Evolutionary conservation across 805 yeast genomes (phyloP).

Genomic region (Kurtzmaniella cleridarum): DNA sequence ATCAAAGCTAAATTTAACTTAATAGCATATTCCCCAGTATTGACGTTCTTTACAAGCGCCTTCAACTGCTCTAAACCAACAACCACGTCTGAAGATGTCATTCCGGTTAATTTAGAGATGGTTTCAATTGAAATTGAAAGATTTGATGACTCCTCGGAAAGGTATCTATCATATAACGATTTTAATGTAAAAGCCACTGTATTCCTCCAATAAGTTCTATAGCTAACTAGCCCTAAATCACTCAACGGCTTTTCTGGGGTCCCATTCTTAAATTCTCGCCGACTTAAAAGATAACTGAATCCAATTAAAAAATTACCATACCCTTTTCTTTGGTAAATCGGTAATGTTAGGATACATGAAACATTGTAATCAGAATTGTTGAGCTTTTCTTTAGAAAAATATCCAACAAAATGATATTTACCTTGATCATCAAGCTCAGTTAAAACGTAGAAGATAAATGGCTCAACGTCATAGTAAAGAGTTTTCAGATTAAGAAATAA

Average conservation of each 20-base stretch:
- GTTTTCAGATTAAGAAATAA: slow-evolving; percentile 87
- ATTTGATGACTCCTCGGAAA: slow-evolving; percentile 1
- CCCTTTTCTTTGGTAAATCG: slow-evolving; percentile 81
- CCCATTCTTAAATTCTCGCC: slow-evolving; percentile 73
- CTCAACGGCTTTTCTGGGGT: slow-evolving; percentile 95
- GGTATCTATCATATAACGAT: slow-evolving; percentile 17
- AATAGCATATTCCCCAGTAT: slow-evolving; percentile 46
- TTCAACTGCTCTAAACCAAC: slow-evolving; percentile 78
- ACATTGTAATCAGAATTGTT: slow-evolving; percentile 75
- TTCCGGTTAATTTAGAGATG: slow-evolving; percentile 69
- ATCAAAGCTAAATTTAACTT: slow-evolving; percentile 44
- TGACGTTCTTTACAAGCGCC: slow-evolving; percentile 47
- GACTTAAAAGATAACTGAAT: slow-evolving; percentile 76
- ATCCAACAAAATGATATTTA: slow-evolving; percentile 80
- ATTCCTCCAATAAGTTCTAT: slow-evolving; percentile 80
- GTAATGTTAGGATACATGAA: slow-evolving; percentile 86
- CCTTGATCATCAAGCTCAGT: slow-evolving; percentile 55
- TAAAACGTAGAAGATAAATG: slow-evolving; percentile 82
- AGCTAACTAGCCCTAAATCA: slow-evolving; percentile 79
- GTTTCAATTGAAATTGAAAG: slow-evolving; percentile 48
- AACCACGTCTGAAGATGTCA: slow-evolving; percentile 81
- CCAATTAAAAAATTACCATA: slow-evolving; percentile 86
- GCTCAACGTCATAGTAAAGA: slow-evolving; percentile 90
- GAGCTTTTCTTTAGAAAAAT: slow-evolving; percentile 84
- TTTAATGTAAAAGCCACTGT: slow-evolving; percentile 49